Base-by-base conservation (phyloP, 495 filamentous ascomycete species). In the Hypoxylon rickii region DNA sequence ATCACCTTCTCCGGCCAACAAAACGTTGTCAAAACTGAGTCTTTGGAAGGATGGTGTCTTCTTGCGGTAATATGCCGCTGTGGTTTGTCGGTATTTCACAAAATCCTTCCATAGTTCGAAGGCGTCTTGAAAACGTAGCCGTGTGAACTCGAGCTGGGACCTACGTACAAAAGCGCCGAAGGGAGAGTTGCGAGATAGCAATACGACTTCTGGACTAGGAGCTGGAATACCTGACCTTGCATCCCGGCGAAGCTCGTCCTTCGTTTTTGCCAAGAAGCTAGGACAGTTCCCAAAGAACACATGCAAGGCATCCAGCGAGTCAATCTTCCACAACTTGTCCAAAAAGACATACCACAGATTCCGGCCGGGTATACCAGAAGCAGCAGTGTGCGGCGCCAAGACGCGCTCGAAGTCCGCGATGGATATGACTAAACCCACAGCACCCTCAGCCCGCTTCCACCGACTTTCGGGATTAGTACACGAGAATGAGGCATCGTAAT, bases 321-420 rank as follows among this genome's bases (percentile, higher is more conserved):
- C 83, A 33, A 97, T 82, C 1, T 79, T 78, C 93, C 94, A 98
- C 26, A 97, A 70, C 58, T 88, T 90, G 47, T 86, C 83, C 5
- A 96, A 76, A 44, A 96, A 87, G 13, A 89, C 67, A 70, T 97
- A 93, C 87, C 92, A 94, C 10, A 96, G 68, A 15, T 81, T 85
- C 22, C 89, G 84, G 10, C 92, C 93, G 3, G 90, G 89, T 2
- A 90, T 77, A 6, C 79, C 84, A 11, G 89, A 87, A n/a, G 66
- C 69, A n/a, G 76, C 72, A 11, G 72, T 64, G 58, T 86, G 81
- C 6, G 71, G 64, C n/a, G 70, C 73, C 3, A 90, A 80, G 5
- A 84, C 73, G 45, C 78, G 71, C 66, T 91, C 86, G 17, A 92
- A 85, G 61, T 84, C 83, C n/a, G 79, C 70, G 46, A 91, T 82